Evolutionary conservation across 371 early-diverging fungal species (phyloP).

Genomic region (Thermomucor indicae-seudaticae): DNA sequence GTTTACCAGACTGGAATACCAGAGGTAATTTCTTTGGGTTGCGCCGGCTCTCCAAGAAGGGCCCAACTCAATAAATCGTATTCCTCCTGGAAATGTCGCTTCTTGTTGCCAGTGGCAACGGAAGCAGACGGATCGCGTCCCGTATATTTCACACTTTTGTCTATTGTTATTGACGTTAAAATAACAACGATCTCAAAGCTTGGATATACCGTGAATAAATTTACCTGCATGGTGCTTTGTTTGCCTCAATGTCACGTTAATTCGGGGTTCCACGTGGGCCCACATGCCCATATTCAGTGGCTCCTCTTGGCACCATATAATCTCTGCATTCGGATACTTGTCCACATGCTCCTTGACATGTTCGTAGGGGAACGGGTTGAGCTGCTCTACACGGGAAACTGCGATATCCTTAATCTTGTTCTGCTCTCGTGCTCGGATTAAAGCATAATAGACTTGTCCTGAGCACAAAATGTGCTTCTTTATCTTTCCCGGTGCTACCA

Average conservation of each 20-base stretch:
- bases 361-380: conserved; percentile 96
- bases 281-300: conserved; percentile 93
- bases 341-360: conserved; percentile 81
- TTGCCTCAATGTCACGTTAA: conserved; percentile 76
- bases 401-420: conserved; percentile 83
- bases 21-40: too few species aligned
- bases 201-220: too few species aligned
- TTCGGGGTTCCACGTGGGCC: conserved; percentile 83
- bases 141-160: conserved; percentile 81
- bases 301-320: conserved; percentile 96
- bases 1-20: too few species aligned
- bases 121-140: conserved; percentile 93
- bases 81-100: conserved; percentile 93
- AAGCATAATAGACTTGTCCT: conserved; percentile 95
- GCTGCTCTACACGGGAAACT: conserved; percentile 93
- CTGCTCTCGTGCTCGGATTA: conserved; percentile 81
- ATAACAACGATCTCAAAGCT: too few species aligned
- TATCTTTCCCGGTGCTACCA: conserved; percentile 75
- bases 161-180: too few species aligned
- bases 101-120: conserved; percentile 96
- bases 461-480: conserved; percentile 89
- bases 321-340: conserved; percentile 85
- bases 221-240: conserved; percentile 69
- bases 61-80: conserved; percentile 79
- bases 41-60: too few species aligned